Evolutionary conservation across 768 basidiomycete genomes (phyloP).

Genomic region (Aureoboletus auriporus): DNA sequence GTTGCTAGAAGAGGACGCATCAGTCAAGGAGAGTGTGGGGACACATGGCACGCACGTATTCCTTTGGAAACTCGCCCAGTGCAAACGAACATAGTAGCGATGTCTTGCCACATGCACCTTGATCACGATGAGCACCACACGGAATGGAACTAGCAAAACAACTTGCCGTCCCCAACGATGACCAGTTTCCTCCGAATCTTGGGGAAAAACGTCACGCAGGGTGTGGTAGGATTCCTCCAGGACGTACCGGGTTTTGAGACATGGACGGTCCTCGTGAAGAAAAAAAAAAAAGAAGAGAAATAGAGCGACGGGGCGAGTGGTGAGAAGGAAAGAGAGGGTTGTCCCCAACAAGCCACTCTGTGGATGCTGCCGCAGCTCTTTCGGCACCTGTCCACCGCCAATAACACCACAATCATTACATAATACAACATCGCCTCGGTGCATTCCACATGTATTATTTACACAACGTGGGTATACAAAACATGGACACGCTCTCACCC

Average conservation of each 20-base stretch:
- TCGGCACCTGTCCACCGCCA: constrained; percentile 23
- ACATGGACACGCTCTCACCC: not conserved
- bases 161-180: constrained; percentile 93
- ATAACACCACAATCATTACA: constrained; percentile 24
- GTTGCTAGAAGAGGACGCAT: constrained; percentile 33
- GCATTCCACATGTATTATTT: not conserved
- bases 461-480: constrained; percentile 1
- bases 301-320: constrained; percentile 4
- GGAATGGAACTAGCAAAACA: not conserved
- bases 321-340: constrained; percentile 15
- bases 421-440: constrained; percentile 19
- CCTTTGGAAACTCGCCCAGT: constrained; percentile 90
- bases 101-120: constrained; percentile 96
- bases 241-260: constrained; percentile 61
- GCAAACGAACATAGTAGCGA: constrained; percentile 89
- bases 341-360: constrained; percentile 19
- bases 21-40: too few species aligned
- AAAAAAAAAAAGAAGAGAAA: not conserved
- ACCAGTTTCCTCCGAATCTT: constrained; percentile 94
- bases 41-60: constrained; percentile 59
- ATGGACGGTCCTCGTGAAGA: constrained; percentile 15
- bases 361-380: constrained; percentile 23
- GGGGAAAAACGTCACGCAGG: not conserved
- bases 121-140: not conserved
- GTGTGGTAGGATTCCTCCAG: not conserved